Evolutionary conservation across 768 basidiomycete species (phyloP).

Genomic region (Daedalea quercina): DNA sequence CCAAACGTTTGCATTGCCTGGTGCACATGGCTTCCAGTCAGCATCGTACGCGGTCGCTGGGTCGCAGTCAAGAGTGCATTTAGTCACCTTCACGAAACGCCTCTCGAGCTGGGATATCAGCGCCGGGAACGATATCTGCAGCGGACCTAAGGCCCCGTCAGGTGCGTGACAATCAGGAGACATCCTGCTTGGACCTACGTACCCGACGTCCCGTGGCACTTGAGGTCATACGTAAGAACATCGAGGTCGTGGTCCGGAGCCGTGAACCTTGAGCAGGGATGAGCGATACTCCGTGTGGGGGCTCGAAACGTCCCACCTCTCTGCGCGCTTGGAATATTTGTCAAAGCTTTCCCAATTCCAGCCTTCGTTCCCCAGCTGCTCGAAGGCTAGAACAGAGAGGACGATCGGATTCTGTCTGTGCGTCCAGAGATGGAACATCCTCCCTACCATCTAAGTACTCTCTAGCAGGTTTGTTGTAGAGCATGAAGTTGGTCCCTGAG

Average conservation of each 20-base stretch:
- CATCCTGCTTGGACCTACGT: neutral
- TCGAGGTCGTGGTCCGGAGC: constrained; percentile 3
- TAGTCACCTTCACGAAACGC: neutral
- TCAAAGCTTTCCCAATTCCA: constrained; percentile 44
- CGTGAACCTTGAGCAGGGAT: neutral
- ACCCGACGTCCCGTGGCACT: constrained; percentile 1
- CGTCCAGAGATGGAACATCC: neutral
- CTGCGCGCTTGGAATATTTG: constrained; percentile 31
- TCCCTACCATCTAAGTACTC: constrained; percentile 23
- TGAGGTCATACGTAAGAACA: constrained; percentile 5
- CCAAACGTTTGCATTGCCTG: neutral
- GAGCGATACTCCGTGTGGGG: neutral
- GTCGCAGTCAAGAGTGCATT: no score
- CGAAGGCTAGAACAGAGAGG: constrained; percentile 17
- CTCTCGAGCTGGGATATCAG: neutral
- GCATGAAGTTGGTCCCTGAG: constrained; percentile 37
- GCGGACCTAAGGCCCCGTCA: neutral
- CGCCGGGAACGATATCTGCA: neutral
- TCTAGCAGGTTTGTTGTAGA: constrained; percentile 20
- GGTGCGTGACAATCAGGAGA: neutral
- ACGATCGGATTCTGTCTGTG: neutral
- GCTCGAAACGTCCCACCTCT: constrained; percentile 23
- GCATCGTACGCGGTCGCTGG: no score
- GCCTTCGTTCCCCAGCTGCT: constrained; percentile 43
- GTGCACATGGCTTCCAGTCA: neutral